Evolutionary conservation across 176 grass and related monocot genomes (phyloP), one percentile per base, ranked within the genome.

Genomic region (Aegilops longissima): DNA sequence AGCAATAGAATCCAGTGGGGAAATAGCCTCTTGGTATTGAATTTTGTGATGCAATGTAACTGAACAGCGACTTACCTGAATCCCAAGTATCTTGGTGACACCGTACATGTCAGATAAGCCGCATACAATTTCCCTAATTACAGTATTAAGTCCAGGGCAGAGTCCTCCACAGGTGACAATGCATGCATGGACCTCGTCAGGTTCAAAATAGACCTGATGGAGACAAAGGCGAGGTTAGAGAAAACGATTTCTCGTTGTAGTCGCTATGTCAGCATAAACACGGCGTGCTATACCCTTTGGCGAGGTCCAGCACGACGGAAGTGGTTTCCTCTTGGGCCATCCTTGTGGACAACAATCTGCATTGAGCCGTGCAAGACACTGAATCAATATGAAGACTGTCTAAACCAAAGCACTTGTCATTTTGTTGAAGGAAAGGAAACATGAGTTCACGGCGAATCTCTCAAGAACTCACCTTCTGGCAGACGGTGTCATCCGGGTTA

Each of bases 111-210:
- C 86, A 49, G 20, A 92, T 84, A 99, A 91, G 66, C 97, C 97
- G 2, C 97, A 99, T 47, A 96, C 94, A 69, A 99, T 94, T 90
- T 99, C 97, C 83, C 97, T 94, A 84, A 99, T 99, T 25, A 99
- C 97, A 13, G 97, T 99, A 51, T 99, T 99, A 77, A 99, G 97
- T 36, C 97, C 97, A 80, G 97, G 97, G 80, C 97, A 99, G 82
- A 99, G 70, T 88, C 97, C 97, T 82, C 97, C 97, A 29, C 97
- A 99, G 75, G 97, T 99, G 39, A 99, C 97, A 70, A 99, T 96
- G 88, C 97, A 99, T 47, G 97, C 97, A 71, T 87, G 88, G 31
- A 96, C 97, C 83, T 96, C 94, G 75, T 99, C 97, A 5, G 94
- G 89, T 61, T 93, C 90, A 70, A 96, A 99, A 84, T 96, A 96